Conservation (phyloP, 257 asterid species). For the Plantago ovata region DNA sequence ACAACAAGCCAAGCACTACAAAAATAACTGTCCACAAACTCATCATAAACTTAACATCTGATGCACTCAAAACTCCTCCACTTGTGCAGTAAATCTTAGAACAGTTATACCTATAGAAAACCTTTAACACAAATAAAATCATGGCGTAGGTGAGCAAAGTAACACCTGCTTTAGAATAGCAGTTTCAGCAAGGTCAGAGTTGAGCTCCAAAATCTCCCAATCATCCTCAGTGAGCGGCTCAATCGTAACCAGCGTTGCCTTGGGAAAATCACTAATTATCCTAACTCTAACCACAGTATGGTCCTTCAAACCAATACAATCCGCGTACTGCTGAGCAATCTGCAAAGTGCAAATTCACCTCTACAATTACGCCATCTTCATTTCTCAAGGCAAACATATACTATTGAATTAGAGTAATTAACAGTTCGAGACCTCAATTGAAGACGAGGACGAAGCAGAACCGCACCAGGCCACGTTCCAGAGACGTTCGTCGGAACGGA, state of each 20-base stretch:
- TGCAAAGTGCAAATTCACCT: conserved; percentile 23
- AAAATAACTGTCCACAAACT: too few relatives aligned
- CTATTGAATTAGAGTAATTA: not conserved
- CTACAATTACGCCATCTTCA: not conserved
- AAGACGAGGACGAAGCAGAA: conserved; percentile 67
- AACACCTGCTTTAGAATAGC: conserved; percentile 84
- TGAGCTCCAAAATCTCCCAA: conserved; percentile 98
- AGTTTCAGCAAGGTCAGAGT: conserved; percentile 84
- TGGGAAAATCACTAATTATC: conserved; percentile 59
- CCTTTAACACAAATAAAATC: not conserved
- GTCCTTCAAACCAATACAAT: conserved; percentile 79
- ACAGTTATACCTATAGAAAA: too few relatives aligned
- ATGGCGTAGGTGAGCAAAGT: too few relatives aligned
- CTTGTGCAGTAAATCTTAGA: too few relatives aligned
- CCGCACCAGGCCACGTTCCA: conserved; percentile 96
- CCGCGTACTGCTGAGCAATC: conserved; percentile 84
- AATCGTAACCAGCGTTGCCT: conserved; percentile 73
- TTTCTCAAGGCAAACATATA: not conserved
- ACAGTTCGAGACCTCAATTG: conserved; percentile 60
- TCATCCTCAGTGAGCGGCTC: conserved; percentile 98
- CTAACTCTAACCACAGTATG: conserved; percentile 61
- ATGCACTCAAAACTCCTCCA: too few relatives aligned
- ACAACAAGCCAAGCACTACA: too few relatives aligned
- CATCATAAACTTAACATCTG: too few relatives aligned
- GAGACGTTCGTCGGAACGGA: conserved; percentile 43